Evolutionary conservation across 208 protist species (phyloP), one percentile per base, ranked within the genome.

Genomic region (Crithidia bombi): DNA sequence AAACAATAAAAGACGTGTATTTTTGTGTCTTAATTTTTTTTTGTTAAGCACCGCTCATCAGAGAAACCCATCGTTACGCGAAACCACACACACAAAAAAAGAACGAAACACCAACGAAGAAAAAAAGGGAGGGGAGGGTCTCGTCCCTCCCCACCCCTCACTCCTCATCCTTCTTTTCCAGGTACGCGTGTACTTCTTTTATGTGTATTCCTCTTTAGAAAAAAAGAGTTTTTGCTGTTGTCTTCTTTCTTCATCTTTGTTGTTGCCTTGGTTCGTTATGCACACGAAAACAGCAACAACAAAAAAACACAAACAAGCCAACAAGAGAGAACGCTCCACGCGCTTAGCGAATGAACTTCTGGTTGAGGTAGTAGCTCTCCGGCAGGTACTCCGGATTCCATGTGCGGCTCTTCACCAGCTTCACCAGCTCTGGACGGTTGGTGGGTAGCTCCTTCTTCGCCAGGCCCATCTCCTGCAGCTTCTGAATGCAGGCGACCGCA

Each of bases 351-450:
- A 79, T 77, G 14, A 89, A 62, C 30, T 85, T 47, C 59, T 85
- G 66, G n/a, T 65, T 73, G n/a, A 92, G 75, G 66, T 94, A 94
- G 73, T 86, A 90, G 19, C 73, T 75, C 51, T 82, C 77, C 38
- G 68, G 68, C 55, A 77, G 66, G 78, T 93, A 93, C 49, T 85
- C 41, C 19, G 89, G 86, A 36, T 79, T 52, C 89, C 89, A 94
- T 73, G 81, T 69, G 43, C 9, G 10, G 15, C 69, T 57, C 75
- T 85, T 78, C 54, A 91, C 82, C 35, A 79, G 19, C 44, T 52
- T 79, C 28, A 90, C 26, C 26, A 93, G 46, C 6, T 74, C 85
- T 10, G 70, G 70, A 33, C 75, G 81, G 54, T 83, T 78, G 25
- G 33, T 70, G 9, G 88, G 88, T 1, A 93, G 75, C 38, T 46